Evolutionary conservation across 768 basidiomycete species (phyloP), one percentile per base, ranked within the genome.

Genomic region (Tubosaeta sp.): DNA sequence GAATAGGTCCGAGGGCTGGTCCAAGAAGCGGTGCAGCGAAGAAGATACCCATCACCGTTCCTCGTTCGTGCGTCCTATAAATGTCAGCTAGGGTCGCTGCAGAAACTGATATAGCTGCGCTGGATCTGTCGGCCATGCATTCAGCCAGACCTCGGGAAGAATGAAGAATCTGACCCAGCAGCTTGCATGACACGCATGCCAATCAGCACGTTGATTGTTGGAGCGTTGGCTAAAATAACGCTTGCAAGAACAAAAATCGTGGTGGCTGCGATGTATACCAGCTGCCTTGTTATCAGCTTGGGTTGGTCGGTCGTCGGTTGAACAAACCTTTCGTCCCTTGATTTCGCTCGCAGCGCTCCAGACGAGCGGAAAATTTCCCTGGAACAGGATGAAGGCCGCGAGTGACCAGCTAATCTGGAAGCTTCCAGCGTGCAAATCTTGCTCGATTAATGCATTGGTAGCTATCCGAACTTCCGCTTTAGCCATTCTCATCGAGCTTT

Each of bases 11-110:
- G 4, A 88, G 57, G n/a, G 78, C 76, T 9, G 83, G 82, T 3
- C 89, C 90, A 18, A 93, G 77, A 18, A 91, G 76, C 0, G 89
- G 89, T 16, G 90, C 83, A 12, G 83, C 82, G 57, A 87, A 91
- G 67, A 84, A 92, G 8, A 90, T 72, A 1, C 90, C 90, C 79
- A 92, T 85, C 76, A 80, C 86, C 18, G 77, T 80, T 5, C 90
- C 90, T 45, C 90, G 75, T 62, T 90, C 84, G 11, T 75, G 72
- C 0, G 85, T 80, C 22, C 89, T 87, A 57, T 81, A 90, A 4
- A 90, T 83, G 62, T 90, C 88, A 1, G 87, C 87, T 3, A 91
- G 70, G 4, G 87, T 86, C 13, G 84, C 87, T 0, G 86, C 86
- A 5, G 89, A 90, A 48, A 90, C 81, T 0, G 83, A 64, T 36